Evolutionary conservation across 768 basidiomycete species (phyloP).

Genomic region (Daedaleopsis nitida): DNA sequence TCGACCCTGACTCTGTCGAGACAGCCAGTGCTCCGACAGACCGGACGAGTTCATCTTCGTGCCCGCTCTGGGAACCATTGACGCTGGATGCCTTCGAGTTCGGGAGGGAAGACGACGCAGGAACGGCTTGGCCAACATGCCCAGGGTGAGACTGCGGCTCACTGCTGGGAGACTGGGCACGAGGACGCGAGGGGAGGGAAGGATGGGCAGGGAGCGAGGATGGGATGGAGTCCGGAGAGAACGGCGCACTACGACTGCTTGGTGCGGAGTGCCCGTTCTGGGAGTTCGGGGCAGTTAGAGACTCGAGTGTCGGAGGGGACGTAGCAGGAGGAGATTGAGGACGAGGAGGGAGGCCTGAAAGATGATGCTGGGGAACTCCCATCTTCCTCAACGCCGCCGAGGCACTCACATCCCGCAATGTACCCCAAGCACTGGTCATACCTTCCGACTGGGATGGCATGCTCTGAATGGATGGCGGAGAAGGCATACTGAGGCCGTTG

Average conservation of each 20-base stretch:
- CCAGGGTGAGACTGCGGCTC: constrained; percentile 18
- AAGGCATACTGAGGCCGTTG: constrained; percentile 1
- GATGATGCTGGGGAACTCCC: constrained; percentile 23
- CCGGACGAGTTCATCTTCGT: constrained; percentile 38
- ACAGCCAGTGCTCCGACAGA: constrained; percentile 48
- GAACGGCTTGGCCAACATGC: not conserved
- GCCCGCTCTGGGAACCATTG: constrained; percentile 38
- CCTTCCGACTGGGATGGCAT: constrained; percentile 21
- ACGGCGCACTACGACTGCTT: constrained; percentile 25
- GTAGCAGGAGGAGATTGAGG: constrained; percentile 26
- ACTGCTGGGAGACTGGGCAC: constrained; percentile 28
- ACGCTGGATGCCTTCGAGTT: constrained; percentile 46
- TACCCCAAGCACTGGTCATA: constrained; percentile 25
- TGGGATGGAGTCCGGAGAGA: constrained; percentile 30
- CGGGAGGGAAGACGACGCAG: constrained; percentile 33
- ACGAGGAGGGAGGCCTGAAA: constrained; percentile 25
- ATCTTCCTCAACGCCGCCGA: constrained; percentile 31
- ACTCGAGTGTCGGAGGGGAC: constrained; percentile 29
- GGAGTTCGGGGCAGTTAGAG: constrained; percentile 13
- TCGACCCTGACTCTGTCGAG: constrained; percentile 53
- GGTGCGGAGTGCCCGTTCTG: constrained; percentile 23
- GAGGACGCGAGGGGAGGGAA: constrained; percentile 31
- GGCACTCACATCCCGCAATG: constrained; percentile 28
- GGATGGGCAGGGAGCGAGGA: constrained; percentile 29
- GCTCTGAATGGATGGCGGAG: constrained; percentile 20